phyloP scores from a whole-genome alignment of 192 early-diverging fungal genomes.

The Spizellomyces punctatus region DNA sequence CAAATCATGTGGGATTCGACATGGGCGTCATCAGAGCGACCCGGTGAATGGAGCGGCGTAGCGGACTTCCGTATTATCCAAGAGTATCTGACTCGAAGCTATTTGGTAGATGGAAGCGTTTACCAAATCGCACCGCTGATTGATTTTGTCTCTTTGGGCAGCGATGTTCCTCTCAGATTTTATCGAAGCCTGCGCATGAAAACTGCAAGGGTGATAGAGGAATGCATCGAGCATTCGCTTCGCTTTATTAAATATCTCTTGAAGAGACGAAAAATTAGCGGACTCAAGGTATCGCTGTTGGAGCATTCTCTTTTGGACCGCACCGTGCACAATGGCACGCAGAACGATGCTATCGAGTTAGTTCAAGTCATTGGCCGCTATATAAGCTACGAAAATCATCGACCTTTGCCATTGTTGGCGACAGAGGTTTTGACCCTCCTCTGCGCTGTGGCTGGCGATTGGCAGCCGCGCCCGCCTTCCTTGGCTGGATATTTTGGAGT shows the following conservation, averaged over 20 bases:
- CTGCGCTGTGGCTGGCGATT: conserved; percentile 43
- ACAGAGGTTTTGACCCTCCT: conserved; percentile 49
- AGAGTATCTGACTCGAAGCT: conserved; percentile 33
- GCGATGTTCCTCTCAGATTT: conserved; percentile 27
- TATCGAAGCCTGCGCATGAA: conserved; percentile 6
- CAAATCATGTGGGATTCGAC: conserved; percentile 43
- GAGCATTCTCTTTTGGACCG: conserved; percentile 52
- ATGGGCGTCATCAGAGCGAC: conserved; percentile 8
- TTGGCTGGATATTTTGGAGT: conserved; percentile 56
- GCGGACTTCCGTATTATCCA: conserved; percentile 27
- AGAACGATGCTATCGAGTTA: conserved; percentile 35
- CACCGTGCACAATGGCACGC: conserved; percentile 13
- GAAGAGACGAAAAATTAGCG: conserved; percentile 22
- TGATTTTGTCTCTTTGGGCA: conserved; percentile 39
- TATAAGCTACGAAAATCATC: conserved; percentile 45
- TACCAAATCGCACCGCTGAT: conserved; percentile 45
- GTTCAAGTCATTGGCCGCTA: conserved; percentile 51
- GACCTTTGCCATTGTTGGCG: conserved; percentile 32
- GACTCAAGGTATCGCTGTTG: conserved; percentile 31
- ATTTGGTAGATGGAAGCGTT: conserved; percentile 36
- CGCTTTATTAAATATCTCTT: conserved; percentile 45
- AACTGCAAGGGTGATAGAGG: conserved; percentile 36
- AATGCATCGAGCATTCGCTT: conserved; percentile 40
- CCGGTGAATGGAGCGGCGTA: not conserved
- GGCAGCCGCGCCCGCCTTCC: conserved; percentile 50